Evolutionary conservation across 495 filamentous ascomycete genomes (phyloP).

Genomic region (Penicillium bialowiezense): DNA sequence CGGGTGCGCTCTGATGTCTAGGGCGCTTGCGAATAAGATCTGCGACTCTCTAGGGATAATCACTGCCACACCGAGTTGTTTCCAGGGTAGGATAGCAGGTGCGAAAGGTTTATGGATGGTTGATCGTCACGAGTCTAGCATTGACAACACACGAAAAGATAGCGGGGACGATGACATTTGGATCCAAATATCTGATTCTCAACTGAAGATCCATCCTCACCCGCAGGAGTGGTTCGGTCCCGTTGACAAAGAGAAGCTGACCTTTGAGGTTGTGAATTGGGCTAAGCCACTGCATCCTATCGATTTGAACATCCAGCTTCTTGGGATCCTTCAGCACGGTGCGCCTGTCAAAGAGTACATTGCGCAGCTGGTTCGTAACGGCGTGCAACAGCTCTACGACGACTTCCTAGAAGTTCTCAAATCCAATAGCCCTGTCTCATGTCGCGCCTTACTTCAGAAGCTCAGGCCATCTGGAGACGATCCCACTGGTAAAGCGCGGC

Average conservation of each 20-base stretch:
- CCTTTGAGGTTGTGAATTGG: constrained; percentile 69
- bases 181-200: constrained; percentile 78
- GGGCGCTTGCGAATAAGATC: constrained; percentile 57
- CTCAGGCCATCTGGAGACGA: constrained; percentile 28
- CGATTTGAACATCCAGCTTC: constrained; percentile 71
- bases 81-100: constrained; percentile 79
- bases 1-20: constrained; percentile 72
- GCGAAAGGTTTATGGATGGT: constrained; percentile 92
- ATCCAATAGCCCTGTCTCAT: constrained; percentile 31
- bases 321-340: constrained; percentile 71
- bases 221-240: constrained; percentile 36
- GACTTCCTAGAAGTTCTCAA: constrained; percentile 60
- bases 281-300: constrained; percentile 61
- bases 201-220: constrained; percentile 73
- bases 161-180: constrained; percentile 45
- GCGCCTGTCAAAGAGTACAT: constrained; percentile 58
- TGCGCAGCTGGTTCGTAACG: constrained; percentile 53
- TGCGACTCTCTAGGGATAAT: constrained; percentile 56
- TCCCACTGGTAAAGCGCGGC: constrained; percentile 17
- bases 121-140: constrained; percentile 37
- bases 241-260: constrained; percentile 51
- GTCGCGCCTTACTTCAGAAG: constrained; percentile 39
- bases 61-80: constrained; percentile 61
- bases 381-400: constrained; percentile 44
- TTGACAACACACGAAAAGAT: constrained; percentile 3